phyloP scores from a whole-genome alignment of 495 filamentous ascomycete genomes.

The Daldinia grandis region DNA sequence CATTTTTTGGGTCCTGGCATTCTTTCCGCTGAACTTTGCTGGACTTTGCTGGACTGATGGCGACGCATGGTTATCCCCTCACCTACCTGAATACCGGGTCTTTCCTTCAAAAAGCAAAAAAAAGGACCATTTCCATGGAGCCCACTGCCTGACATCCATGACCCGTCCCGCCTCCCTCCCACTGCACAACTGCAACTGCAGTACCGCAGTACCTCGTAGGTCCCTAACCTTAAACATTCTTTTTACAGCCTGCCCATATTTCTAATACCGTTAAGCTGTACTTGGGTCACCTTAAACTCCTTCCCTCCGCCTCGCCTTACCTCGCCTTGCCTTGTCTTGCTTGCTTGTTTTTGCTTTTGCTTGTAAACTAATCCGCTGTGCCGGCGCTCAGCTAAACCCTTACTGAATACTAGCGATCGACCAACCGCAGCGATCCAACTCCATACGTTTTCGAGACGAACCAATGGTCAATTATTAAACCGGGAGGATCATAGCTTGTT shows the following conservation, averaged over 20 bases:
- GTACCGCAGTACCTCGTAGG: constrained; percentile 18
- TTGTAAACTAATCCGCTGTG: neutral
- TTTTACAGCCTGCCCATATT: constrained; percentile 15
- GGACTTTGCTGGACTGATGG: constrained; percentile 21
- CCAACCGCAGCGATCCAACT: constrained; percentile 5
- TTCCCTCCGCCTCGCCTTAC: neutral
- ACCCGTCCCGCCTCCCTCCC: constrained; percentile 20
- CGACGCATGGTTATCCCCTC: constrained; percentile 36
- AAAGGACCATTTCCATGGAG: constrained; percentile 30
- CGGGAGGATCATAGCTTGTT: constrained; percentile 20
- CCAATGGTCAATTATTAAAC: constrained; percentile 35
- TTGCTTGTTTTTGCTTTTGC: neutral
- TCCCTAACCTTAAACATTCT: constrained; percentile 38
- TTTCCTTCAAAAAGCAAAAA: constrained; percentile 20
- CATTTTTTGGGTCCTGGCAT: constrained; percentile 30
- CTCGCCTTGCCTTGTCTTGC: neutral
- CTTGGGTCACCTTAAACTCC: neutral
- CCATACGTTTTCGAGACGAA: constrained; percentile 6
- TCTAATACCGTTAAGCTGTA: constrained; percentile 23
- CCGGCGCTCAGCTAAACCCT: neutral
- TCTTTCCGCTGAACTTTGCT: constrained; percentile 10
- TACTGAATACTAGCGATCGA: constrained; percentile 11
- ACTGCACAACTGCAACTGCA: constrained; percentile 15
- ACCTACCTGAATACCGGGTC: constrained; percentile 45
- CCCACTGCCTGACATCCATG: constrained; percentile 13